These are phyloP conservation scores for Pachysandra terminalis DNA, from an alignment of 164 flowering plant species.

Conservation along the genomic window DNA sequence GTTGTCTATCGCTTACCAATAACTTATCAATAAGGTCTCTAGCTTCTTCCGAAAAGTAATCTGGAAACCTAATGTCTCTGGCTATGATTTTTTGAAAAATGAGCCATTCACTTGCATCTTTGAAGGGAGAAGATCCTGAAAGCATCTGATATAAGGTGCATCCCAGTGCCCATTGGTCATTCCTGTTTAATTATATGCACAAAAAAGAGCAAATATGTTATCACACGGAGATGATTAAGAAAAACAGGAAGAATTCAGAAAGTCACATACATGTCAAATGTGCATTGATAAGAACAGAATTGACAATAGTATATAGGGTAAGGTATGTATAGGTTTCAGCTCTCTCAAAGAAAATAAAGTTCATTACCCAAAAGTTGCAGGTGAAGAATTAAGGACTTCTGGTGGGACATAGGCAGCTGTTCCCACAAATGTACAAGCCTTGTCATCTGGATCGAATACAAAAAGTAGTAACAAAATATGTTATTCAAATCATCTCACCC, in stretches of 20 bases:
- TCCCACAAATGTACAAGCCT: constrained; percentile 98
- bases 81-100: constrained; percentile 96
- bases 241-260: background rate
- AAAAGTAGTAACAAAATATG: constrained; percentile 7
- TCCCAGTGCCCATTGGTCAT: constrained; percentile 99
- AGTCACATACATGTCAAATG: background rate
- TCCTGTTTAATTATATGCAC: constrained; percentile 52
- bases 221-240: background rate
- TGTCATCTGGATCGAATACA: constrained; percentile 61
- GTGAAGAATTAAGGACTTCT: constrained; percentile 96
- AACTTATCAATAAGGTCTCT: constrained; percentile 83
- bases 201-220: constrained; percentile 9
- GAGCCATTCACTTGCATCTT: constrained; percentile 99
- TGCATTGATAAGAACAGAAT: background rate
- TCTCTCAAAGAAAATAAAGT: background rate
- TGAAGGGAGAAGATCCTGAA: constrained; percentile 96
- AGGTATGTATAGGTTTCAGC: background rate
- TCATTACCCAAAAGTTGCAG: constrained; percentile 92
- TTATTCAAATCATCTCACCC: background rate
- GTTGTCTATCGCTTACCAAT: constrained; percentile 49
- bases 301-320: background rate
- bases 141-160: constrained; percentile 99
- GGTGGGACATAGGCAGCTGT: constrained; percentile 99
- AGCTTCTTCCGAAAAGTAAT: constrained; percentile 78
- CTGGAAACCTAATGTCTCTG: constrained; percentile 83